Conservation (phyloP, 371 early-diverging fungal species). For the Nematocida sp. region DNA sequence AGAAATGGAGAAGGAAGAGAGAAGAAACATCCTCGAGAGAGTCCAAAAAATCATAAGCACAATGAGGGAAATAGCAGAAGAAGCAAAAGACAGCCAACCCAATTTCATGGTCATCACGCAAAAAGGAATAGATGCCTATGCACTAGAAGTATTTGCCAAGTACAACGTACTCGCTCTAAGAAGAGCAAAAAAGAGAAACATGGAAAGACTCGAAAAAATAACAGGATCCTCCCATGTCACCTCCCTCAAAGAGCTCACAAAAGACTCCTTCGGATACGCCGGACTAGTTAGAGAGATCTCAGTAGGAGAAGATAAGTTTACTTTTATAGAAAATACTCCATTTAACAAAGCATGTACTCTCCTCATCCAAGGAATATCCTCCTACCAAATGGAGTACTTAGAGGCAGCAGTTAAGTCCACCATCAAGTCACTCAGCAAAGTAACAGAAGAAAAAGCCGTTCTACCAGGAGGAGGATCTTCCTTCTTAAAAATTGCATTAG, state of each 20-base stretch:
- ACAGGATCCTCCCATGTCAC: constrained; percentile 95
- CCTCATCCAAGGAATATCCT: constrained; percentile 88
- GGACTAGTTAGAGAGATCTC: constrained; percentile 88
- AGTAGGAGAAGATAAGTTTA: constrained; percentile 96
- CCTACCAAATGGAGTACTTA: constrained; percentile 85
- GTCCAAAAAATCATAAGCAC: constrained; percentile 86
- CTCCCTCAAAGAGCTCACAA: constrained; percentile 84
- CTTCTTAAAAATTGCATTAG: constrained; percentile 71
- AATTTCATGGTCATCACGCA: constrained; percentile 91
- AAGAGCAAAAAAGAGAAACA: constrained; percentile 96
- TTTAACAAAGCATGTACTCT: constrained; percentile 77
- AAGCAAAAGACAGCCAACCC: constrained; percentile 70
- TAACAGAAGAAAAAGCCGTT: constrained; percentile 81
- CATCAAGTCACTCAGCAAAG: constrained; percentile 74
- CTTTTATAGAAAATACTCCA: constrained; percentile 90
- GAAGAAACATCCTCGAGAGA: constrained; percentile 85
- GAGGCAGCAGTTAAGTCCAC: constrained; percentile 94
- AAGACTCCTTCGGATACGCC: constrained; percentile 81
- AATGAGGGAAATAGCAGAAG: constrained; percentile 72
- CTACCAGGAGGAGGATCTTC: constrained; percentile 93
- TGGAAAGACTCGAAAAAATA: constrained; percentile 93
- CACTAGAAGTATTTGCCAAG: constrained; percentile 90
- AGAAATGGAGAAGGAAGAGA: constrained; percentile 90
- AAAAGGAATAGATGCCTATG: constrained; percentile 97
- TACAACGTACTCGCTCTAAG: constrained; percentile 91